These are phyloP conservation scores for Colletotrichum plurivorum DNA, from an alignment of 2,329 filamentous ascomycete genomes.

Conservation along the genomic window DNA sequence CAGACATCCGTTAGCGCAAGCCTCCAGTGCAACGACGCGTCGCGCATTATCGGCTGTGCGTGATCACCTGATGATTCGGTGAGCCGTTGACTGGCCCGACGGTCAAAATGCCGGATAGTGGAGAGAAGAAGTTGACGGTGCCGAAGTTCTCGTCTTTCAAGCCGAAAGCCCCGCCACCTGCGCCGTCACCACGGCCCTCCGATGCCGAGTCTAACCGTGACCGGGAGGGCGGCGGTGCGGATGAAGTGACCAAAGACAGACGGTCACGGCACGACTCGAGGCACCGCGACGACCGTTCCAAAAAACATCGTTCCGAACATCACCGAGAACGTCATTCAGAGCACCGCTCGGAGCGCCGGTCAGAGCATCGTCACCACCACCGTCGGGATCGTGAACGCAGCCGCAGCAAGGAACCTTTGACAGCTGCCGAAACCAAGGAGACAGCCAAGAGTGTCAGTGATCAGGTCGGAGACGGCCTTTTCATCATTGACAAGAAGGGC, in stretches of 20 bases:
- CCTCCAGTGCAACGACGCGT: neutral
- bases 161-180: slow-evolving; percentile 55
- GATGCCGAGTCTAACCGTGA: slow-evolving; percentile 19
- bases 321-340: slow-evolving; percentile 13
- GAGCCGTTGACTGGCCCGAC: slow-evolving; percentile 12
- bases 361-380: slow-evolving; percentile 20
- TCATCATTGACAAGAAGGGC: slow-evolving; percentile 79
- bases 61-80: slow-evolving; percentile 22
- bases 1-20: neutral
- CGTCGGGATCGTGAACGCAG: slow-evolving; percentile 31
- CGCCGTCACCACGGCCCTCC: slow-evolving; percentile 36
- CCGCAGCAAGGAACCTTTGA: slow-evolving; percentile 10
- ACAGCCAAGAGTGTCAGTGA: slow-evolving; percentile 44
- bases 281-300: slow-evolving; percentile 39
- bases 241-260: slow-evolving; percentile 26
- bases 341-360: slow-evolving; percentile 26
- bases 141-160: slow-evolving; percentile 85
- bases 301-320: neutral
- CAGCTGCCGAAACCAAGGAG: slow-evolving; percentile 9
- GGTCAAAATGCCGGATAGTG: slow-evolving; percentile 30
- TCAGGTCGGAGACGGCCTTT: slow-evolving; percentile 56
- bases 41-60: neutral
- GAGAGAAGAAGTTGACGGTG: slow-evolving; percentile 50
- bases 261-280: slow-evolving; percentile 40
- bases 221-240: neutral